These are phyloP conservation scores for Yamadazyma sp. DNA, from an alignment of 1,139 yeast genomes.

Conservation along the genomic window DNA sequence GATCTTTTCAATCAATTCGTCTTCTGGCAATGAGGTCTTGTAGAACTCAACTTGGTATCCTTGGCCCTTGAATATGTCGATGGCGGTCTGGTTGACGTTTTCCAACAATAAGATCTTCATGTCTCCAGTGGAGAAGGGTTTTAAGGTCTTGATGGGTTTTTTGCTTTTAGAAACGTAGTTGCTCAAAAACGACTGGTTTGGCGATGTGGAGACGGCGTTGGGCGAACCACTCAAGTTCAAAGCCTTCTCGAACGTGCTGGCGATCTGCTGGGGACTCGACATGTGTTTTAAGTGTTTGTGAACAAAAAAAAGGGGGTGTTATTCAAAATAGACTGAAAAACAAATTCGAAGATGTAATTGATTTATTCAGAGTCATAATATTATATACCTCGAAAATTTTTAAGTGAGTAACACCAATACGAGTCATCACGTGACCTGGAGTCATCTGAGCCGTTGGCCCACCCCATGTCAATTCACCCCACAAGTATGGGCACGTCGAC, in stretches of 20 bases:
- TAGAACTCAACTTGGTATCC: slow-evolving; percentile 97
- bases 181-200: slow-evolving; percentile 53
- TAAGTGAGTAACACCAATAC: slow-evolving; percentile 4
- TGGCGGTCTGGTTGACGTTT: slow-evolving; percentile 91
- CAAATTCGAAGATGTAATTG: neutral
- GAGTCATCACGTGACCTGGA: slow-evolving; percentile 4
- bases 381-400: slow-evolving; percentile 1
- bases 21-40: slow-evolving; percentile 88
- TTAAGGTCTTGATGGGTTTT: slow-evolving; percentile 66
- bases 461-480: slow-evolving; percentile 23
- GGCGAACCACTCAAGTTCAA: slow-evolving; percentile 54
- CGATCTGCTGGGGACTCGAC: slow-evolving; percentile 72
- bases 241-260: slow-evolving; percentile 56
- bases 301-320: too few species aligned
- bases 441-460: slow-evolving; percentile 1
- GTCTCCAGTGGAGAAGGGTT: slow-evolving; percentile 90
- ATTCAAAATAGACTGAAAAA: too few species aligned
- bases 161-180: slow-evolving; percentile 39
- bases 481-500: slow-evolving; percentile 45
- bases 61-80: slow-evolving; percentile 78
- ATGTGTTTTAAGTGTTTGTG: too few species aligned
- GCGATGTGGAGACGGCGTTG: slow-evolving; percentile 78
- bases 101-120: slow-evolving; percentile 87
- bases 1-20: slow-evolving; percentile 91
- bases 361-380: slow-evolving; percentile 10